Base-by-base conservation (phyloP, 306 rosid species). In the Lagenaria siceraria region DNA sequence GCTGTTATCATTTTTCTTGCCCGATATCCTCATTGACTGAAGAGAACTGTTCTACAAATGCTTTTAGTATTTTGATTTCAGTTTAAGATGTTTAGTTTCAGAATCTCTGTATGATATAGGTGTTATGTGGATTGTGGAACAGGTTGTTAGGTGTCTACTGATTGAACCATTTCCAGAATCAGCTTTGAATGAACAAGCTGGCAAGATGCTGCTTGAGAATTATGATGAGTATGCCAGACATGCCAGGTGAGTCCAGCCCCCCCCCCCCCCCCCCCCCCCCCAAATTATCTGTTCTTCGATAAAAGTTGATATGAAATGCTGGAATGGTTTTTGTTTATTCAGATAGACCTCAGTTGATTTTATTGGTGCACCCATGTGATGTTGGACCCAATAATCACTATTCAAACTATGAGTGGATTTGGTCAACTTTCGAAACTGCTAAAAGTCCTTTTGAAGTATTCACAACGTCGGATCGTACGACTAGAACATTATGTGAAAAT, bases 121-220 rank as follows among this genome's bases (percentile, higher is more conserved):
- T 35, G 68, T 60, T 83, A 36, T 63, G 64, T 62, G 22, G 56
- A 78, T 36, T 63, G 64, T 62, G 22, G 56, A 78, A 81, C 90
- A 96, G 99, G 99, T 92, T 72, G 98, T 96, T 80, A 90, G 99
- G 84, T 96, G 99, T 86, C 80, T 96, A 54, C 88, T 96, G 92
- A 96, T 96, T n/a, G 99, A 96, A 81, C 99, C 99, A 35, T 92
- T 92, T 86, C 98, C 99, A 53, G 98, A 92, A 84, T 96, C 99
- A 66, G 97, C 99, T 27, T 85, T 96, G 86, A 96, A 96, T 85
- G 99, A 96, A 79, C 93, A 88, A 84, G 99, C 99, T 76, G 97
- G 96, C 71, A 96, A 96, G 83, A 76, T 96, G 91, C 86, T 96
- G 63, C 97, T 92, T 71, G 99, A 96, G 68, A 80, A 96, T 82